Evolutionary conservation across 2,329 filamentous ascomycete genomes (phyloP), one percentile per base, ranked within the genome.

Genomic region (Fusarium continuum): DNA sequence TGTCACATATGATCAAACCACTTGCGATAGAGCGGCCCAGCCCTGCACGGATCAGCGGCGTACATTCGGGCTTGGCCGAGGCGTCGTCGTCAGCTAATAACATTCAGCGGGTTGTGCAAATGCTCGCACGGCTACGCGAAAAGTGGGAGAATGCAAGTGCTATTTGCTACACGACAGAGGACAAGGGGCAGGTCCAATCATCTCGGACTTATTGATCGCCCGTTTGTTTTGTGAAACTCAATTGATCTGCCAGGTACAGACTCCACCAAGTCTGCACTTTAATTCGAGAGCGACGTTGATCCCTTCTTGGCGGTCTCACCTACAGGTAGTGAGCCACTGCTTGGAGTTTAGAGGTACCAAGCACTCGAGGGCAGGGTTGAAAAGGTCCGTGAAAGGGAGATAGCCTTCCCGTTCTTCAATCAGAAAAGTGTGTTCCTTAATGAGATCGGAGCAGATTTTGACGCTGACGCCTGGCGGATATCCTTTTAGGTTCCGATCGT

Each of bases 51-150:
- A 63, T 67, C 49, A 61, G 47, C 64, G 62, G 68, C 59, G 63
- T 31, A 36, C 46, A 45, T 52, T 55, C 64, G 51, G 57, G 41
- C 57, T 65, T 60, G 59, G 66, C 56, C 59, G 62, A 69, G 51
- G 57, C 52, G 66, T 65, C 68, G 68, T 70, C 68, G 69, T 68
- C 68, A 55, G 44, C 39, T 55, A 39, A 45, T 36, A 41, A 39
- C 32, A 17, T 52, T 31, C 14, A 34, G 32, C 31, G 26, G 43
- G 16, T 52, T 49, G 49, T 53, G 49, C 25, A 53, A 53, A 53
- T 49, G 17, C 53, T 58, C 46, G 20, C 36, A 49, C 25, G 34
- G 58, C 45, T 51, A 19, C 28, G 36, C 53, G 54, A 53, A 40
- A 65, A 54, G 62, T 65, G 62, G 64, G 62, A 56, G 54, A 46